phyloP scores from a whole-genome alignment of 257 asterid genomes.

The Nicotiana tomentosiformis region DNA sequence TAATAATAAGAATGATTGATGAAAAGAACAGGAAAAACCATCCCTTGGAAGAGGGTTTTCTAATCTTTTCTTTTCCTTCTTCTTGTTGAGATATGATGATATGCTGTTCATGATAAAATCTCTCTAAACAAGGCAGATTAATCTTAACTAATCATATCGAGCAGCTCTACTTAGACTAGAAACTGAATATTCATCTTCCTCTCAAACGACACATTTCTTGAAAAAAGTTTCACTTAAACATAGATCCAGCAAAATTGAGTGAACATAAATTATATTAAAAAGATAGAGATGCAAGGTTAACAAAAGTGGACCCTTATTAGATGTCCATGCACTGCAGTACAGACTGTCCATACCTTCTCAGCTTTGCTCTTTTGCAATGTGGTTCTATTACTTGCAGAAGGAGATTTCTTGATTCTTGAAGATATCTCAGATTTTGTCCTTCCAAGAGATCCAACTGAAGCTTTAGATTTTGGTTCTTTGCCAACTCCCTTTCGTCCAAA shows the following conservation, averaged over 20 bases:
- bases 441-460: constrained; percentile 32
- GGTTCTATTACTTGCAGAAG: constrained; percentile 32
- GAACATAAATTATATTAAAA: neutral
- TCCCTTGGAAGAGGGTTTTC: neutral
- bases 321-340: neutral
- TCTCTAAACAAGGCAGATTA: too few relatives aligned
- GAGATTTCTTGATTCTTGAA: constrained; percentile 32
- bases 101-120: too few relatives aligned
- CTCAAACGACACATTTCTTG: neutral
- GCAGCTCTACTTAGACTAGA: neutral
- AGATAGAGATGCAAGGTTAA: neutral
- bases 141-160: neutral
- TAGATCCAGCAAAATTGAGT: neutral
- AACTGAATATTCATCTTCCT: neutral
- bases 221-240: neutral
- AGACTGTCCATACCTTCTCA: constrained; percentile 36
- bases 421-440: constrained; percentile 52
- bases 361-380: constrained; percentile 36
- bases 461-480: constrained; percentile 32
- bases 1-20: neutral
- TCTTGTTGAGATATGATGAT: too few relatives aligned
- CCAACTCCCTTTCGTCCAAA: constrained; percentile 30
- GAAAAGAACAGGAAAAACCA: neutral
- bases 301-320: too few relatives aligned
- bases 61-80: too few relatives aligned